Evolutionary conservation across 192 early-diverging fungal species (phyloP), one percentile per base, ranked within the genome.

Genomic region (Umbelopsis sp.): DNA sequence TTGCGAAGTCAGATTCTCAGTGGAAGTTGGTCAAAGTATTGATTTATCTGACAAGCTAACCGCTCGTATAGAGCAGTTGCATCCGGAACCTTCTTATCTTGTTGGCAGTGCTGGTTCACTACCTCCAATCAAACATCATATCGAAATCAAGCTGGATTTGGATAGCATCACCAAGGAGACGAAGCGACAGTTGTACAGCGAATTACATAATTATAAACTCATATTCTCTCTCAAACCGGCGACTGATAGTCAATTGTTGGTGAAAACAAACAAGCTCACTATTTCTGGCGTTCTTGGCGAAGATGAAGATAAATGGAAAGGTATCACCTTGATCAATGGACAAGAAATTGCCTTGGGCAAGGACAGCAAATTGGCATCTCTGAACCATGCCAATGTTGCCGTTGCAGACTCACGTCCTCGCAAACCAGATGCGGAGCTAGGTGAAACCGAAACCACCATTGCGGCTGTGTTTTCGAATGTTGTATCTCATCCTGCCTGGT

Each of bases 261-360:
- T 51, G 4, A 66, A 36, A 4, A 24, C 32, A 2, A 68, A 32
- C 29, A 49, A 70, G 17, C 25, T 79, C 29, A 79, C 77, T 10
- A 73, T 74, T 10, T 68, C 44, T 31, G 73, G 65, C 36, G 59
- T 75, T 0, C 52, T 79, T 22, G 77, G 70, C 14, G 73, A 74
- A 29, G 52, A 76, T 26, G 45, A 72, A 7, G 70, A 79, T 62
- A 65, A 75, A 26, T 71, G 68, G 65, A 66, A 71, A 32, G 69
- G 77, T 4, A 53, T 66, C 29, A 70, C 51, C 12, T 25, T 69
- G n/a, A 68, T 78, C 25, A 78, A 78, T 62, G 76, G 76, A 6
- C 38, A 51, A 52, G 76, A 66, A 21, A 34, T 68, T 21, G 25
- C n/a, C 12, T 14, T 77, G 10, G 71, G 62, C 7, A 34, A 66